These are phyloP conservation scores for Mycena crocata DNA, from an alignment of 768 basidiomycete species.

Conservation along the genomic window DNA sequence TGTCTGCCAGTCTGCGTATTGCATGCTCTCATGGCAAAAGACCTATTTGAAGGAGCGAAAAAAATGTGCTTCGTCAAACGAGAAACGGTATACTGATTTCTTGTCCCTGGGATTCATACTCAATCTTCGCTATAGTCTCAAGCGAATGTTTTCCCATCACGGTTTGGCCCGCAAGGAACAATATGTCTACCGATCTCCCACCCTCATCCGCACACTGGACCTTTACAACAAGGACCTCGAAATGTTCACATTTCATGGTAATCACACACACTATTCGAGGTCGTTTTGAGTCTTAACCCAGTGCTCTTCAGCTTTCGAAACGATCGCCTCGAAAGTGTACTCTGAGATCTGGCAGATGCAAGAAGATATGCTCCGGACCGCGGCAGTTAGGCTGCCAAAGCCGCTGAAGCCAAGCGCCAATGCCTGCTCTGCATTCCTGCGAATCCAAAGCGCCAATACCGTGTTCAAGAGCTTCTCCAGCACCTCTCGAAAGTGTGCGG, in stretches of 20 bases:
- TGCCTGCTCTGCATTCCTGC: neutral
- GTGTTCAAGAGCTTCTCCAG: neutral
- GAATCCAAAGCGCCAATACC: neutral
- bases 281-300: too few species aligned
- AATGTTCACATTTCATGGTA: neutral
- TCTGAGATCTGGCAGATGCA: neutral
- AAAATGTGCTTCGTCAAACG: neutral
- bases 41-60: neutral
- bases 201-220: neutral
- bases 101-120: neutral
- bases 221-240: constrained; percentile 1
- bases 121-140: neutral
- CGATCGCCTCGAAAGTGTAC: neutral
- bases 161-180: neutral
- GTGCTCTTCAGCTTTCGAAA: neutral
- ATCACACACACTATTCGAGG: neutral
- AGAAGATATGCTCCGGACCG: too few species aligned
- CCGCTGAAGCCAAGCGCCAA: neutral
- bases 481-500: neutral
- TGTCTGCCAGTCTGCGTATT: neutral
- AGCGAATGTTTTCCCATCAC: neutral
- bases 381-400: neutral
- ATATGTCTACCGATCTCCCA: neutral
- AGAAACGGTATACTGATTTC: neutral
- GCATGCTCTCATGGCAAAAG: neutral